These are phyloP conservation scores for Phialophora macrospora DNA, from an alignment of 2,329 filamentous ascomycete species.

Conservation along the genomic window DNA sequence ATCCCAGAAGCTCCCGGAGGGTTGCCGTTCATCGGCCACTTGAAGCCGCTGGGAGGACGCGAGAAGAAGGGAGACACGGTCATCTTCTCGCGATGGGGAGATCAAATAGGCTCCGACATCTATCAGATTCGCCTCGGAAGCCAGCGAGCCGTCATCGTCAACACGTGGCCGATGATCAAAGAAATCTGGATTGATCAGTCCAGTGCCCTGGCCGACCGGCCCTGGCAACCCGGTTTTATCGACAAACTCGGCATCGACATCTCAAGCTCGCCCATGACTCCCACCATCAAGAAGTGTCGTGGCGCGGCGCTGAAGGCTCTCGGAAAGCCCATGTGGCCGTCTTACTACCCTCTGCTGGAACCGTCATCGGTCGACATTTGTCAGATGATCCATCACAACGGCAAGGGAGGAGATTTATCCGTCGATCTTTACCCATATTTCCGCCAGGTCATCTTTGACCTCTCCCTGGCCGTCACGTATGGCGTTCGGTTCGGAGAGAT, in stretches of 20 bases:
- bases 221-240: conserved; percentile 17
- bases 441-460: conserved; percentile 14
- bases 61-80: conserved; percentile 4
- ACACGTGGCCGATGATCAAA: not conserved
- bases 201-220: conserved; percentile 14
- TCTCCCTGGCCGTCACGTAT: conserved; percentile 17
- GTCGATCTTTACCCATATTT: conserved; percentile 14
- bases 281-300: conserved; percentile 10
- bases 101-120: conserved; percentile 4
- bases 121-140: conserved; percentile 6
- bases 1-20: conserved; percentile 10
- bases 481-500: conserved; percentile 13
- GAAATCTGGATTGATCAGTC: conserved; percentile 12
- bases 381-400: not conserved
- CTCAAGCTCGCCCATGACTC: conserved; percentile 15
- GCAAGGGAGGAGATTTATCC: conserved; percentile 1
- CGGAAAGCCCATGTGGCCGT: conserved; percentile 18
- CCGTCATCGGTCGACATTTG: conserved; percentile 13
- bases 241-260: conserved; percentile 24
- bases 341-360: conserved; percentile 21
- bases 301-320: conserved; percentile 15
- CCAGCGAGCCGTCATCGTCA: conserved; percentile 19
- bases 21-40: conserved; percentile 14
- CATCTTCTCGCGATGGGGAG: conserved; percentile 13
- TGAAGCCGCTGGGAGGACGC: conserved; percentile 12